Evolutionary conservation across 1,284 basidiomycete genomes (phyloP).

Genomic region (Pulchroboletus neoregius): DNA sequence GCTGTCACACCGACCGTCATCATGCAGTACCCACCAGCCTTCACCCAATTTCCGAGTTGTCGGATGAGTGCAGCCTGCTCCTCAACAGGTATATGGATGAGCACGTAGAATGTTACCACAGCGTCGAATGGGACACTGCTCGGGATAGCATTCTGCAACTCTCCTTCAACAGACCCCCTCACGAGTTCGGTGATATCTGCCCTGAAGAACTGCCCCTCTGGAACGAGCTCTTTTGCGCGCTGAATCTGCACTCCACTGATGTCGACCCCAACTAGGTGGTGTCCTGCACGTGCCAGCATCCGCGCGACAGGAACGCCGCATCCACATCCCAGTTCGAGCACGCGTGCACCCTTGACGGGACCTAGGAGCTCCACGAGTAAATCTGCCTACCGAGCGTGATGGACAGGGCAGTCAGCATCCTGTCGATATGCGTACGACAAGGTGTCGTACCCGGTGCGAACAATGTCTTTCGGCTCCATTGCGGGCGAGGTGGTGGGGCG

Average conservation of each 20-base stretch:
- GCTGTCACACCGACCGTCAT: constrained; percentile 8
- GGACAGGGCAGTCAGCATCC: background rate
- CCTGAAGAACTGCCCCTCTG: constrained; percentile 3
- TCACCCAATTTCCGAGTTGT: constrained; percentile 21
- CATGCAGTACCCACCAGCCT: constrained; percentile 10
- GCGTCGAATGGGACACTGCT: background rate
- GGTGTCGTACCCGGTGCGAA: constrained; percentile 1
- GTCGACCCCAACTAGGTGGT: constrained; percentile 6
- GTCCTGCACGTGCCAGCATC: constrained; percentile 9
- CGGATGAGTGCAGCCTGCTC: constrained; percentile 8
- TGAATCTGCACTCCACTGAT: constrained; percentile 10
- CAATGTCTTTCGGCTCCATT: constrained; percentile 12
- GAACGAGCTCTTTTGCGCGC: constrained; percentile 11
- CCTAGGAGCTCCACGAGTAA: constrained; percentile 1
- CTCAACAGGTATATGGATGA: constrained; percentile 10
- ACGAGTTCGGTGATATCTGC: constrained; percentile 9
- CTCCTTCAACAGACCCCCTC: background rate
- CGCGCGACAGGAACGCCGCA: constrained; percentile 12
- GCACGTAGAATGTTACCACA: constrained; percentile 7
- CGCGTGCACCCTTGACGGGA: constrained; percentile 1
- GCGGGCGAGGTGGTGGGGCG: constrained; percentile 11
- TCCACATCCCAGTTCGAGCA: constrained; percentile 8
- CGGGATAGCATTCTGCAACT: background rate
- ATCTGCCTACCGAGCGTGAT: constrained; percentile 2
- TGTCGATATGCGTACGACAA: constrained; percentile 1